Evolutionary conservation across 2,329 filamentous ascomycete genomes (phyloP).

Genomic region (Fusarium torreyae): DNA sequence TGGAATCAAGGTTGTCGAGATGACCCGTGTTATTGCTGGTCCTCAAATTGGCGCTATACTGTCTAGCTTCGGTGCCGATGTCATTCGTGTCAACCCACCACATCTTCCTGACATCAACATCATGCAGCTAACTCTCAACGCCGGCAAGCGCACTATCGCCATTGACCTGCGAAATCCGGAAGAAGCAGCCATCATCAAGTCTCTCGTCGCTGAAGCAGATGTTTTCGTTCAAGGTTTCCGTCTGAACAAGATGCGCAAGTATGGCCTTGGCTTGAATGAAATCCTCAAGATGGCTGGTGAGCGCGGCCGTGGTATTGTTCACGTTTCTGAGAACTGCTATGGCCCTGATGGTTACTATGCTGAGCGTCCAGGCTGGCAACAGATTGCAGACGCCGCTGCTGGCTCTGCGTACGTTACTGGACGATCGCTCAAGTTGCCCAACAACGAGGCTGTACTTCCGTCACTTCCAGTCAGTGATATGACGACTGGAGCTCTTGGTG

Average conservation of each 20-base stretch:
- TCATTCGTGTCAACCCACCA: conserved; percentile 17
- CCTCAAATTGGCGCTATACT: conserved; percentile 23
- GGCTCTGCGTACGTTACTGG: conserved; percentile 26
- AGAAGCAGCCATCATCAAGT: conserved; percentile 13
- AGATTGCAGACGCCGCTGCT: conserved; percentile 68
- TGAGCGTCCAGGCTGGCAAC: conserved; percentile 75
- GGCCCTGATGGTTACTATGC: conserved; percentile 71
- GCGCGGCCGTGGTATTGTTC: conserved; percentile 72
- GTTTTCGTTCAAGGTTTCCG: conserved; percentile 29
- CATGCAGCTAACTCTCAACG: conserved; percentile 26
- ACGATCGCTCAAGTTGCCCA: neutral
- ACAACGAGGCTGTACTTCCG: conserved; percentile 42
- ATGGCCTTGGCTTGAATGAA: conserved; percentile 20
- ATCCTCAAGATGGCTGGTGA: conserved; percentile 42
- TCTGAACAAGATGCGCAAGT: conserved; percentile 35
- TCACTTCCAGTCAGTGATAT: conserved; percentile 54
- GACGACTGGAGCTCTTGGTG: conserved; percentile 54
- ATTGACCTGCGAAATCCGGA: conserved; percentile 25
- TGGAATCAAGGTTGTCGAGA: conserved; percentile 23
- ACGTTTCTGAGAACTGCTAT: conserved; percentile 78
- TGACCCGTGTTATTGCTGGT: conserved; percentile 28
- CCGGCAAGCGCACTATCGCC: conserved; percentile 27
- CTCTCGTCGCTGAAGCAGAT: conserved; percentile 14
- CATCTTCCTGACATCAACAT: conserved; percentile 27
- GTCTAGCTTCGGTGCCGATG: conserved; percentile 23